These are phyloP conservation scores for Strobilomyces echinocephalus DNA, from an alignment of 768 basidiomycete species.

Conservation along the genomic window DNA sequence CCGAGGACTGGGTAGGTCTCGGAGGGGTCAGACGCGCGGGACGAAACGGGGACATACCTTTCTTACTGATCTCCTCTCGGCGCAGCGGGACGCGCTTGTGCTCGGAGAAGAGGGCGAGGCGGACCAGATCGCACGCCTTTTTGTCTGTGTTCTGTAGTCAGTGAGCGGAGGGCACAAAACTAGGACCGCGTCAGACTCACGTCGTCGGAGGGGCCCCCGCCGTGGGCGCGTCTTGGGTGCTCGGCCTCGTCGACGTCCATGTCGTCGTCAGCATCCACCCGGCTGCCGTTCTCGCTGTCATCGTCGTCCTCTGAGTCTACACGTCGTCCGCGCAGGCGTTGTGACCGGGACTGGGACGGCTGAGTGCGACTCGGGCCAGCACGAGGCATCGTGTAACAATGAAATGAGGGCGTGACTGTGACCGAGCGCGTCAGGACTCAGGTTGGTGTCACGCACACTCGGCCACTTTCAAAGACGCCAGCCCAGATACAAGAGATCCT, in stretches of 20 bases:
- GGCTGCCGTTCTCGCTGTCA: constrained; percentile 31
- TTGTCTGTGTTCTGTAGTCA: constrained; percentile 53
- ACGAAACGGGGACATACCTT: constrained; percentile 42
- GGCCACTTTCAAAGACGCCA: too few species aligned
- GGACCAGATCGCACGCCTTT: constrained; percentile 67
- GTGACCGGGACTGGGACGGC: constrained; percentile 38
- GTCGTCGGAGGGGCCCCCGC: constrained; percentile 4
- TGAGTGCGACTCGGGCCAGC: constrained; percentile 35
- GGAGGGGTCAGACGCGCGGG: background rate
- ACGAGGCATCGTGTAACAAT: constrained; percentile 16
- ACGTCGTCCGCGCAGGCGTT: constrained; percentile 26
- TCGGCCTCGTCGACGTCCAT: constrained; percentile 32
- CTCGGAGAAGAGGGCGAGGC: constrained; percentile 79
- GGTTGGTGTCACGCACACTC: too few species aligned
- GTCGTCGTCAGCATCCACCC: constrained; percentile 15
- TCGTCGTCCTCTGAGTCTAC: constrained; percentile 31
- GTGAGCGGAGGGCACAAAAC: background rate
- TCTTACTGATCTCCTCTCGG: constrained; percentile 84
- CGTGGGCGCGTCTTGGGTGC: constrained; percentile 2
- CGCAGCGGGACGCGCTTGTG: constrained; percentile 60
- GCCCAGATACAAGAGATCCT: too few species aligned
- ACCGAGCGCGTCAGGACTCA: background rate
- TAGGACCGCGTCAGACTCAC: constrained; percentile 4
- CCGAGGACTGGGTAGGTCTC: constrained; percentile 38
- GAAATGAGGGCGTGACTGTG: background rate